Base-by-base conservation (phyloP, 2,329 filamentous ascomycete species). In the Ophiostoma perfectum region DNA sequence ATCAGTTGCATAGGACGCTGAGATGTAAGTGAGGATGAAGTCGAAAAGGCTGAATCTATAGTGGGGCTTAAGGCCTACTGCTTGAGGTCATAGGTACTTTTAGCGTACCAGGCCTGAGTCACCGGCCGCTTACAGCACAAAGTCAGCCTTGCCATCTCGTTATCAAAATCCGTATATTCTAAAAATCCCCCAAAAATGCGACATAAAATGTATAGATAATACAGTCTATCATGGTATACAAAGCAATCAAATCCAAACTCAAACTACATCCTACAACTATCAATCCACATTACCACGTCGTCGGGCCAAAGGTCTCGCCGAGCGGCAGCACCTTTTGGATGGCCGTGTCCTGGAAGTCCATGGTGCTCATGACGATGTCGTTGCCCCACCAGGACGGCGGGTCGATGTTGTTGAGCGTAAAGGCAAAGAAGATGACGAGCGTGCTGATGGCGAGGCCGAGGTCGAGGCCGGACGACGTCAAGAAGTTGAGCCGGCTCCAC, bases 401-500 rank as follows among this genome's bases (percentile, higher is more conserved):
- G 41, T 82, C 77, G 55, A 88, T 83, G n/a, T 83, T 78, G 36
- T 86, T 84, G 72, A 92, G 78, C 1, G 86, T 86, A 70, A 92
- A 86, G 0, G 86, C 84, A 71, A 92, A 86, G 79, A 92, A 91
- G 72, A 91, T 87, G 70, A 90, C 77, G 60, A 92, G 81, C 1
- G 89, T 91, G 18, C 81, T 82, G 39, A 92, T 78, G 1, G 87
- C 88, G 1, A 92, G 80, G 1, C 89, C 90, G 12, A 90, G 81
- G 72, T 92, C 90, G 64, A 92, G 80, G 0, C 85, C 89, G 0
- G 88, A 89, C 12, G 87, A 88, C 0, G 89, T 88, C 70, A 92
- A 78, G 73, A 90, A 92, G 78, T 91, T 92, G 74, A 90, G 85
- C 39, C 88, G 82, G 77, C 84, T 86, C 90, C 90, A 92, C 90